Conservation (phyloP, 169 alveolate species). For the Plasmodium coatneyi region DNA sequence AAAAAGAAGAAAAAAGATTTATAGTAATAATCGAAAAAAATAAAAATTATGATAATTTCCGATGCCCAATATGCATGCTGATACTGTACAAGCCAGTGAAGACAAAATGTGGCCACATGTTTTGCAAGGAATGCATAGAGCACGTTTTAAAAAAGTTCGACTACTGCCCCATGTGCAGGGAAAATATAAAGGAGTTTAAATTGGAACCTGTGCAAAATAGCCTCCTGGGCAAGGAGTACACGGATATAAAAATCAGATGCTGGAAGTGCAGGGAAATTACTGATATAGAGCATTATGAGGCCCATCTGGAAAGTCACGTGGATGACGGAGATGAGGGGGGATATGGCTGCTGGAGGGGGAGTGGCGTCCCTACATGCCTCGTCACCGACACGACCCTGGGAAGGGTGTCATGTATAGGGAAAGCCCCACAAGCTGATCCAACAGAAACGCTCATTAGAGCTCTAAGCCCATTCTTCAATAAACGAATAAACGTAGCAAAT, state of each 20-base stretch:
- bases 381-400: neutral
- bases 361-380: neutral
- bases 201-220: conserved; percentile 11
- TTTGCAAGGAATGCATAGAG: conserved; percentile 77
- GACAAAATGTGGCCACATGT: conserved; percentile 78
- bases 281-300: conserved; percentile 34
- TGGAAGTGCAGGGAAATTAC: conserved; percentile 17
- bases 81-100: conserved; percentile 75
- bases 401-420: neutral
- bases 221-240: conserved; percentile 25
- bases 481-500: neutral
- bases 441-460: neutral
- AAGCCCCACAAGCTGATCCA: neutral
- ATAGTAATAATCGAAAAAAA: conserved; percentile 36
- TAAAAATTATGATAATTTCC: conserved; percentile 47
- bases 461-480: neutral
- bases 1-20: conserved; percentile 40
- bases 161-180: conserved; percentile 51
- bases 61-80: conserved; percentile 77
- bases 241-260: conserved; percentile 30
- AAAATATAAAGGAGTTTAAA: conserved; percentile 16
- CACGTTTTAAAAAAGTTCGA: conserved; percentile 50
- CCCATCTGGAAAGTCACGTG: conserved; percentile 12
- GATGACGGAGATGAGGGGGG: neutral
- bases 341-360: neutral